Evolutionary conservation across 169 alveolate genomes (phyloP), one percentile per base, ranked within the genome.

Genomic region (Plasmodium gonderi): DNA sequence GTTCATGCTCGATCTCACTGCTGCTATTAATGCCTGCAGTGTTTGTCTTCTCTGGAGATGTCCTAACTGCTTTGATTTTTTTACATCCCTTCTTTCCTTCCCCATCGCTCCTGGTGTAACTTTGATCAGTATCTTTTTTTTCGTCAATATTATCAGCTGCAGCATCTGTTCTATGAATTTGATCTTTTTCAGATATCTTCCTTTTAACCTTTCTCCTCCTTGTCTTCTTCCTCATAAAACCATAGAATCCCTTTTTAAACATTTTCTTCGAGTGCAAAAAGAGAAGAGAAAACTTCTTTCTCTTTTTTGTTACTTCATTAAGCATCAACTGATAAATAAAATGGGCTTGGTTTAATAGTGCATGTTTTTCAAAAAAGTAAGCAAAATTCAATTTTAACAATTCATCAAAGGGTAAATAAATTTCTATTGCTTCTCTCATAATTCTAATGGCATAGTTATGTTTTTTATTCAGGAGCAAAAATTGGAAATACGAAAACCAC

Each of bases 401-500:
- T 51, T 87, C 93, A 60, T 87, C 87, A 75, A 75, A 87, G 12
- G 93, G 93, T 6, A 87, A 31, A 65, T 87, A 87, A 36, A 87
- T 51, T 69, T 54, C 81, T 14, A 67, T 83, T 11, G 93, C 90
- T 33, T 79, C 91, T 45, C 91, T 77, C 91, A 82, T 81, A 74
- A 92, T 51, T 36, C 91, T 12, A 82, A 75, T 82, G 29, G 78
- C 97, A 90, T 92, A 81, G 7, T 80, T 94, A 49, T 80, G 80
- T 77, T 76, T 75, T 72, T 79, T 92, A 72, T 82, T 92, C 75
- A 91, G 76, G 31, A 95, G 85, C 54, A 94, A 78, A 76, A 87
- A 95, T 80, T 95, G 97, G 89, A 95, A 95, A 82, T 94, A 94
- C 36, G 90, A 92, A 79, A 92, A 95, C 97, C 97, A 95, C 51